Percentiles rank a stretch among this genome's conserved stretches.
These are phyloP conservation scores for Trifolium subterraneum DNA, from an alignment of 306 rosid genomes.

Conservation along the genomic window DNA sequence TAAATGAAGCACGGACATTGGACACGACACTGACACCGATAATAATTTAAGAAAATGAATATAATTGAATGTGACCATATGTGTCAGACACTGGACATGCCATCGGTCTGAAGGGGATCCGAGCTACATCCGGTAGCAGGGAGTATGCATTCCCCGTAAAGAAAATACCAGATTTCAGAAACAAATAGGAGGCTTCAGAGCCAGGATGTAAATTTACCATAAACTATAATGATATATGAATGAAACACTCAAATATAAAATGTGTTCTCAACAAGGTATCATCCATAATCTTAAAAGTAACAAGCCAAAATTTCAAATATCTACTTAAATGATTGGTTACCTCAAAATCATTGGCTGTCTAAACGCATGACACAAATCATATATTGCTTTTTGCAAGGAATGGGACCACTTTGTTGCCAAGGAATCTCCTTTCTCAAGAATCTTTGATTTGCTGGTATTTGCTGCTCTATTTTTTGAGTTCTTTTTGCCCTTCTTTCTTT, in stretches of 20 bases:
- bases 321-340: constrained; percentile 45
- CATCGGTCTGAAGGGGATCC: neutral
- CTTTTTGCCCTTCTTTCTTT: constrained; percentile 64
- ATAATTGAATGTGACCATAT: neutral
- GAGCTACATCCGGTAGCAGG: neutral
- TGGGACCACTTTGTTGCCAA: constrained; percentile 57
- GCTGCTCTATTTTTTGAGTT: constrained; percentile 44
- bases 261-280: constrained; percentile 19
- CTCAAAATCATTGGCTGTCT: constrained; percentile 80
- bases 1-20: neutral
- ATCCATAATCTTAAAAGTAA: constrained; percentile 29
- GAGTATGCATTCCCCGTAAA: neutral
- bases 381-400: constrained; percentile 66
- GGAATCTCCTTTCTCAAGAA: constrained; percentile 47
- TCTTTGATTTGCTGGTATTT: constrained; percentile 42
- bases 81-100: neutral
- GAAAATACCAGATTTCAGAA: constrained; percentile 4
- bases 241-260: constrained; percentile 27
- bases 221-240: constrained; percentile 30
- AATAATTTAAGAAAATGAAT: neutral
- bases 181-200: constrained; percentile 7
- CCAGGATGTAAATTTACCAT: neutral
- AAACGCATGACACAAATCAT: constrained; percentile 64
- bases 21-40: neutral
- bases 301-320: constrained; percentile 6